phyloP scores from a whole-genome alignment of 345 rosid species.

The Clarkia xantiana region DNA sequence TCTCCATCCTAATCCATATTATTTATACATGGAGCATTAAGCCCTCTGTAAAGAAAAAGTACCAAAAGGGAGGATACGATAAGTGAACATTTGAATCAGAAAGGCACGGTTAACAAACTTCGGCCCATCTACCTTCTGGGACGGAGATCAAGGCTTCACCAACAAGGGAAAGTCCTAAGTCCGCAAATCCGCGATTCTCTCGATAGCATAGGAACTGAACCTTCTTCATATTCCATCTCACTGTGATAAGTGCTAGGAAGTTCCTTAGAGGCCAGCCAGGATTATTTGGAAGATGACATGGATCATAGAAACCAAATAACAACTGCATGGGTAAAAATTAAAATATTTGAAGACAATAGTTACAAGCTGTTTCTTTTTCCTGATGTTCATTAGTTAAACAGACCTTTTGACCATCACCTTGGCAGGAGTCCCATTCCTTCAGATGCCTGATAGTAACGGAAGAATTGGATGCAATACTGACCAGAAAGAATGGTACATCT shows the following conservation, averaged over 20 bases:
- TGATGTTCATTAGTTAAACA: conserved; percentile 4
- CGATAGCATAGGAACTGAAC: conserved; percentile 69
- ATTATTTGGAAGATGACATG: conserved; percentile 71
- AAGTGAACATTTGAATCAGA: conserved; percentile 8
- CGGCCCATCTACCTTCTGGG: conserved; percentile 48
- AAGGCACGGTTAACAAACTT: conserved; percentile 19
- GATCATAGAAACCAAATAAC: conserved; percentile 79
- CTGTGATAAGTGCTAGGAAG: conserved; percentile 57
- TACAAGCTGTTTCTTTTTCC: too few relatives aligned
- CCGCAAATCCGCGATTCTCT: conserved; percentile 86
- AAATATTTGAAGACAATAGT: too few relatives aligned
- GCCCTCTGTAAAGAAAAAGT: too few relatives aligned
- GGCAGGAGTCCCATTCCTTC: conserved; percentile 58
- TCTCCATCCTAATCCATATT: conserved; percentile 27
- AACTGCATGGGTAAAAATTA: conserved; percentile 29
- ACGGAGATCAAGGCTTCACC: conserved; percentile 53
- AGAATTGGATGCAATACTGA: conserved; percentile 43
- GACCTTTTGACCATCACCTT: conserved; percentile 60
- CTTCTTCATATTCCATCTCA: conserved; percentile 60
- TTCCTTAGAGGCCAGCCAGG: conserved; percentile 99
- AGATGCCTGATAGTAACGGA: conserved; percentile 43
- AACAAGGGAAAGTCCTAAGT: conserved; percentile 63
- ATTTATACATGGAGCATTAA: too few relatives aligned
- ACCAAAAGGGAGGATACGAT: background rate
- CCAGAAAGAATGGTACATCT: conserved; percentile 84